Base-by-base conservation (phyloP, 2,329 filamentous ascomycete species). In the Aspergillus flavus region DNA sequence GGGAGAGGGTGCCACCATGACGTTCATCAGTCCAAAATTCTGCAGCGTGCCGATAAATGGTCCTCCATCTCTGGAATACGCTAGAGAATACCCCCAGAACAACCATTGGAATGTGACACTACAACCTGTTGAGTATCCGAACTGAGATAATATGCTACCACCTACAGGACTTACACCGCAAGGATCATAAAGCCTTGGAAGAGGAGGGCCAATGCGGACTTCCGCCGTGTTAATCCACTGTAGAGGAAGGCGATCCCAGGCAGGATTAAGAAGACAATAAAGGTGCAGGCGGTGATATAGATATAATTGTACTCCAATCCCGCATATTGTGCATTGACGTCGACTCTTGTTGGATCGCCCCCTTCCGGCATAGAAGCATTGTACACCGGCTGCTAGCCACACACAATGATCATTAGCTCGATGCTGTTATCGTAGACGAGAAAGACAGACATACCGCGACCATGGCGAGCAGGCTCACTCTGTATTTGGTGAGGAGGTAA, bases 221-320 rank as follows among this genome's bases (percentile, higher is more conserved):
- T 90, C 66, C 87, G 80, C 39, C 86, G 82, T 6, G 87, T 83
- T 32, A 90, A 82, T 59, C 88, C 88, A 61, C 86, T 85, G 75
- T 90, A 90, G 1, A 90, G 78, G 9, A 90, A 80, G 55, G 87
- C 87, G 67, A 90, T 87, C 23, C 87, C 88, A 0, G 88, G 88
- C 61, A 89, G 87, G 72, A 90, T 90, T 57, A 89, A 75, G 83
- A 86, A 90, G 59, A 89, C 87, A 59, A 90, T 81, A 73, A 85
- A 87, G 16, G 79, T 81, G 72, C 86, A 88, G 68, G 87, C 80
- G 9, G 74, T 65, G 60, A 86, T 80, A 70, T 88, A 90, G 45
- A 82, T 82, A 73, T 89, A 88, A 71, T 89, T 83, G 75, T 81
- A 88, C 72, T 89, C 86, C 61, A 83, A 77, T 9, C 87, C 87